These are phyloP conservation scores for Nigrospora sphaerica DNA, from an alignment of 2,329 filamentous ascomycete genomes.

Conservation along the genomic window DNA sequence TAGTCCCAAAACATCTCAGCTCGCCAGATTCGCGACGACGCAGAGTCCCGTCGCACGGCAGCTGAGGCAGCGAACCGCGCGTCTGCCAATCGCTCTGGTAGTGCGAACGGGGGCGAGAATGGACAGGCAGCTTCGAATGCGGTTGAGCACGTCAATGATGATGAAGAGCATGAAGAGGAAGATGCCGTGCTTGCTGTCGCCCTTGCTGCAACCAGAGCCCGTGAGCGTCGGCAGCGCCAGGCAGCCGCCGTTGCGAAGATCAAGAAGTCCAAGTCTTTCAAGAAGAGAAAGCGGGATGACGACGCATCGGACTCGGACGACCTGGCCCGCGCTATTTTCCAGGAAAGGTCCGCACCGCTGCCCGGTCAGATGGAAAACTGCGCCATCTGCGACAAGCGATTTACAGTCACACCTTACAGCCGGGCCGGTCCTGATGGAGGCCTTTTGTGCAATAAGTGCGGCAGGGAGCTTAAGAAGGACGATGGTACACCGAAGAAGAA, in stretches of 20 bases:
- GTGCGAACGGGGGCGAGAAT: constrained; percentile 2
- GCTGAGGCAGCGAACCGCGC: constrained; percentile 6
- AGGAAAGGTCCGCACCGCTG: constrained; percentile 43
- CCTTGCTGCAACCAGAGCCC: constrained; percentile 6
- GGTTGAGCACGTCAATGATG: background rate
- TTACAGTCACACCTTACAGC: constrained; percentile 88
- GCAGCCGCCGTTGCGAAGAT: constrained; percentile 53
- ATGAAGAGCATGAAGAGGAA: constrained; percentile 3
- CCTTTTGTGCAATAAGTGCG: constrained; percentile 76
- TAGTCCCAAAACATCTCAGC: constrained; percentile 21
- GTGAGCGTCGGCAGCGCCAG: constrained; percentile 43
- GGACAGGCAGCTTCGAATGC: constrained; percentile 6
- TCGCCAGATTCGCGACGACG: constrained; percentile 11
- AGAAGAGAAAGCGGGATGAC: constrained; percentile 39
- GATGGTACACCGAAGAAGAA: constrained; percentile 47
- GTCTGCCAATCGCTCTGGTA: constrained; percentile 1
- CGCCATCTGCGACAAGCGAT: constrained; percentile 76
- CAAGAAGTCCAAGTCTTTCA: constrained; percentile 52
- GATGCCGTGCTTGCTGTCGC: constrained; percentile 5
- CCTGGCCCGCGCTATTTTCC: constrained; percentile 40
- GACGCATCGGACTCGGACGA: constrained; percentile 37
- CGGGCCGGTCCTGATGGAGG: constrained; percentile 76
- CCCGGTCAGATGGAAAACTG: constrained; percentile 88
- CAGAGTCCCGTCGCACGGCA: constrained; percentile 11
- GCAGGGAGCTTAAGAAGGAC: constrained; percentile 61